Base-by-base conservation (phyloP, 2,329 filamentous ascomycete species). In the Aureobasidium sp. region DNA sequence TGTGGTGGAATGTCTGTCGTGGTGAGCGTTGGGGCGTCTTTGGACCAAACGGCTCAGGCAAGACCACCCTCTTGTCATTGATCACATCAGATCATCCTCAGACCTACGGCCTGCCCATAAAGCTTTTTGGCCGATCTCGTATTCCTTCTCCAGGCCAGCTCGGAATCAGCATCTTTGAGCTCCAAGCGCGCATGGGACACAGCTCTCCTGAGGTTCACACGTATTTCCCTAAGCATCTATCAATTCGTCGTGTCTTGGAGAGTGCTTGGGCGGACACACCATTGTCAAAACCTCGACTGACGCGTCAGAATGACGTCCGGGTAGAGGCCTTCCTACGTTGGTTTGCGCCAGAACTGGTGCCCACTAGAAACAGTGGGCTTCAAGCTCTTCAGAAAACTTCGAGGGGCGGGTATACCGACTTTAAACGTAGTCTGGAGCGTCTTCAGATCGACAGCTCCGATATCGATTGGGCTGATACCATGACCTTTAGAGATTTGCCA, bases 21-120 rank as follows among this genome's bases (percentile, higher is more conserved):
- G 92, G 93, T 27, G 86, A 97, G 72, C 85, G 92, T 65, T 96
- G 91, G 89, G 93, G 90, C 3, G 84, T 97, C 20, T 94, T 99
- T 70, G 94, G 94, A 0, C 88, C 92, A 36, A 97, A 99, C 68
- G 94, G 83, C 27, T 96, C 91, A 0, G 94, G 94, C 20, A 99
- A 99, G 78, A 99, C 94, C 0, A 99, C 94, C 0, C 82, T 99
- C 42, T 83, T 97, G 31, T 94, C 91, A 5, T 81, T 99, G 6
- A 89, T 99, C 63, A 95, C 90, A 64, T 97, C 93, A 0, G 94
- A 99, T 70, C 94, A 99, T 69, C 94, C 94, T 0, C 93, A 97
- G 74, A 87, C 92, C 0, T 99, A 97, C 73, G 90, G 90, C 0
- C 84, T 92, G 27, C 92, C 93, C 0, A 87, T 99, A 64, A 87